These are phyloP conservation scores for Rugonectria rugulosa DNA, from an alignment of 2,329 filamentous ascomycete species.

Conservation along the genomic window DNA sequence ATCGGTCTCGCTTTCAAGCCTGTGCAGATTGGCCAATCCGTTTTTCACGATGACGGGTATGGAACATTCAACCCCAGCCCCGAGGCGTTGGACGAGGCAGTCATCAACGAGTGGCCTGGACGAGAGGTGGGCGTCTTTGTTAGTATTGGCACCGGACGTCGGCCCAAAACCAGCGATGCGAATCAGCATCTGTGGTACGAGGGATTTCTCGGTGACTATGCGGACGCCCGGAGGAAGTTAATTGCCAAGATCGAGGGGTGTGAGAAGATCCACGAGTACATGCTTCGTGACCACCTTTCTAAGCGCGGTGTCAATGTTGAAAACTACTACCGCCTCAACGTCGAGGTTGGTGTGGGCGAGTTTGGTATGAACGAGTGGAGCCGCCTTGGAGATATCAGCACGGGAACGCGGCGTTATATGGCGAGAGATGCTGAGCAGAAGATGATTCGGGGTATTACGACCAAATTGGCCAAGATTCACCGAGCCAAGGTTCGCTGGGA, in stretches of 20 bases:
- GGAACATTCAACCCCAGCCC: constrained; percentile 93
- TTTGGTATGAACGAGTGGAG: constrained; percentile 99
- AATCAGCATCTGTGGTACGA: constrained; percentile 90
- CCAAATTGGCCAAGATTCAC: constrained; percentile 84
- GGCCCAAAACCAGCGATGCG: constrained; percentile 70
- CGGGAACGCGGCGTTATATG: constrained; percentile 86
- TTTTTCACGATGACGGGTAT: constrained; percentile 91
- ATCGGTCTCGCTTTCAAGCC: constrained; percentile 96
- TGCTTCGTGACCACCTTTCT: constrained; percentile 79
- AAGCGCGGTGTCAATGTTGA: constrained; percentile 84
- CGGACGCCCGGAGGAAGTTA: constrained; percentile 83
- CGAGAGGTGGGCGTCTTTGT: constrained; percentile 91
- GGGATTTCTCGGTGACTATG: constrained; percentile 89
- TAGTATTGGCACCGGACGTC: constrained; percentile 92
- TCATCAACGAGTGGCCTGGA: constrained; percentile 93
- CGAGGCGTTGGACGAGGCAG: constrained; percentile 86
- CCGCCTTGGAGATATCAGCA: constrained; percentile 92
- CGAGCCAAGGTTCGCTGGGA: constrained; percentile 76
- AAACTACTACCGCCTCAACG: constrained; percentile 96
- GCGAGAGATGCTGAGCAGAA: constrained; percentile 74
- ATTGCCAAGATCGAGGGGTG: constrained; percentile 96
- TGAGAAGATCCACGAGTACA: constrained; percentile 86
- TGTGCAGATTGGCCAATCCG: constrained; percentile 89
- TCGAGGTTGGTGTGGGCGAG: constrained; percentile 93
- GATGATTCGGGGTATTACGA: constrained; percentile 78